Evolutionary conservation across 257 asterid species (phyloP).

Genomic region (Solanum medicagineum): DNA sequence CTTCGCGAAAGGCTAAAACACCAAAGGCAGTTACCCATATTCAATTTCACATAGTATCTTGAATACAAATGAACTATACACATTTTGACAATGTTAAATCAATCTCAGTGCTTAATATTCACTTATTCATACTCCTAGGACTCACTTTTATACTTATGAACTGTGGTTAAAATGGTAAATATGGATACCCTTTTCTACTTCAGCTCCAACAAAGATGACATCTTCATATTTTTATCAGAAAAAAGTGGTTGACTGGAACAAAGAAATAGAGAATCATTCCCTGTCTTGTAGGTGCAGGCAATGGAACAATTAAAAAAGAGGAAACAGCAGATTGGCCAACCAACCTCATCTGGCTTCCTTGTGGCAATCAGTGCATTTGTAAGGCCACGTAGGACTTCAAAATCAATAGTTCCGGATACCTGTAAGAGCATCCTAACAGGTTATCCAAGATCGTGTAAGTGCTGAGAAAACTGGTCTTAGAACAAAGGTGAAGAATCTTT

Average conservation of each 20-base stretch:
- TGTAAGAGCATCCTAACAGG: slow-evolving; percentile 21
- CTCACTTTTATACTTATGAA: neutral
- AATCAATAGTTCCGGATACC: slow-evolving; percentile 58
- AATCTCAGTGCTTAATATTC: neutral
- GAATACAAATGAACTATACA: neutral
- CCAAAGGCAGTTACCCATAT: neutral
- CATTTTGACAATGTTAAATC: neutral
- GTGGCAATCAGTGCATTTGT: slow-evolving; percentile 81
- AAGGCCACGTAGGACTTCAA: slow-evolving; percentile 77
- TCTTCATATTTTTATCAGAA: neutral
- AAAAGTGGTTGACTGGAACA: neutral
- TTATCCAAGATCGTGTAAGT: neutral
- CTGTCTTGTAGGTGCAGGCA: neutral
- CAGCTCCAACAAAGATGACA: neutral
- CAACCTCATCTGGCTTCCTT: slow-evolving; percentile 75
- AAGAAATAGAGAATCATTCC: neutral
- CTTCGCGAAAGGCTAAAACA: neutral
- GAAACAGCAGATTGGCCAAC: slow-evolving; percentile 1
- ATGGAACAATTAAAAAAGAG: neutral
- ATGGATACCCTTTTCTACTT: neutral
- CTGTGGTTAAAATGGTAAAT: neutral
- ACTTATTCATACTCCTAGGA: neutral
- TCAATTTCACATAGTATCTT: neutral
- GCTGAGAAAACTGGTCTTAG: neutral
- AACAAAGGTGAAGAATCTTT: neutral